Evolutionary conservation across 2,329 filamentous ascomycete species (phyloP).

Genomic region (Venturia aucupariae): DNA sequence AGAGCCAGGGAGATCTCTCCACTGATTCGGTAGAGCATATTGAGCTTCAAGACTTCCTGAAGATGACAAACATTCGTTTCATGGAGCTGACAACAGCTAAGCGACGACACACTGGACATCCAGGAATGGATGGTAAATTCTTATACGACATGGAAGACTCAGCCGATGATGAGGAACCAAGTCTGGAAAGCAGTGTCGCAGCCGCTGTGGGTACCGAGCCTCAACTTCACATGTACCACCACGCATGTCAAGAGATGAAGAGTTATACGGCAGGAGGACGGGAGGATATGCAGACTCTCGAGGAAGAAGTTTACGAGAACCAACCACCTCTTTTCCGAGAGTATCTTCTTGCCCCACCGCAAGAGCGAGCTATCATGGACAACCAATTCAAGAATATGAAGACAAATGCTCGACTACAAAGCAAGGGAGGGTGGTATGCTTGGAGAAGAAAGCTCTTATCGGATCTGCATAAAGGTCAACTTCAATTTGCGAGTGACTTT

Average conservation of each 20-base stretch:
- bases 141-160: slow-evolving; percentile 25
- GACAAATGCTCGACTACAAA: slow-evolving; percentile 77
- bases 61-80: slow-evolving; percentile 93
- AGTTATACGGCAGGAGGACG: slow-evolving; percentile 93
- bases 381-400: slow-evolving; percentile 97
- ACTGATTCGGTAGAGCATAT: slow-evolving; percentile 54
- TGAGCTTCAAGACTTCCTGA: slow-evolving; percentile 83
- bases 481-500: slow-evolving; percentile 69
- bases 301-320: slow-evolving; percentile 77
- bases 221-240: slow-evolving; percentile 89
- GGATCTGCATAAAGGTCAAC: slow-evolving; percentile 70
- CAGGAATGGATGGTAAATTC: slow-evolving; percentile 39
- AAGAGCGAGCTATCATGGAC: slow-evolving; percentile 81
- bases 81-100: slow-evolving; percentile 99
- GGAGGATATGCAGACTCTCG: slow-evolving; percentile 81
- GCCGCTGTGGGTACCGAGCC: slow-evolving; percentile 86
- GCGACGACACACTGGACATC: slow-evolving; percentile 63
- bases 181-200: slow-evolving; percentile 69
- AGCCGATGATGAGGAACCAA: slow-evolving; percentile 41
- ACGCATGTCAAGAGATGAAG: slow-evolving; percentile 89
- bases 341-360: slow-evolving; percentile 75
- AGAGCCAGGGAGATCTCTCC: slow-evolving; percentile 30
- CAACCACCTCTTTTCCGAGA: slow-evolving; percentile 88
- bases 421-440: slow-evolving; percentile 96
- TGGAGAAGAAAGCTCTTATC: slow-evolving; percentile 88